These are phyloP conservation scores for Zygosaccharomyces gambellarensis DNA, from an alignment of 805 yeast genomes.

Conservation along the genomic window DNA sequence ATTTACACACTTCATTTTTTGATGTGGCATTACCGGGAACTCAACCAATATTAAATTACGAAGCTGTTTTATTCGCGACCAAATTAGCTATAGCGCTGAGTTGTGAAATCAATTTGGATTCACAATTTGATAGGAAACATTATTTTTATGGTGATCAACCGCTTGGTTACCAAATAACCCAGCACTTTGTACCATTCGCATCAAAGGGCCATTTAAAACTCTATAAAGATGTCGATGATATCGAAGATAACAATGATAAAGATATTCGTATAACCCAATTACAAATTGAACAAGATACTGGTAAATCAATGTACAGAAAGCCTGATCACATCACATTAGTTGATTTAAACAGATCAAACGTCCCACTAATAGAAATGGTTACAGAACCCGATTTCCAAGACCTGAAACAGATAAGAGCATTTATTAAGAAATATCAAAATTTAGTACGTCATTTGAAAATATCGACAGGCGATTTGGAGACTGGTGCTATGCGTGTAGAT, in stretches of 20 bases:
- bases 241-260: constrained; percentile 38
- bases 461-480: constrained; percentile 86
- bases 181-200: constrained; percentile 77
- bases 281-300: constrained; percentile 95
- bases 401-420: constrained; percentile 65
- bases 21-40: constrained; percentile 92
- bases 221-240: constrained; percentile 48
- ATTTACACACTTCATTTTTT: constrained; percentile 65
- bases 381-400: constrained; percentile 80
- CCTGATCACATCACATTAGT: constrained; percentile 40
- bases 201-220: constrained; percentile 55
- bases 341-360: constrained; percentile 80
- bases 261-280: constrained; percentile 66
- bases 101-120: constrained; percentile 48
- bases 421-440: constrained; percentile 74
- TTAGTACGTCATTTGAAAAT: constrained; percentile 63
- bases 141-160: constrained; percentile 97
- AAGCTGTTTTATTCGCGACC: constrained; percentile 66
- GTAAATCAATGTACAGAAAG: constrained; percentile 58
- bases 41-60: constrained; percentile 74
- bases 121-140: constrained; percentile 88
- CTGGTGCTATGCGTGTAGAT: constrained; percentile 93
- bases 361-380: constrained; percentile 85
- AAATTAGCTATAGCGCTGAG: constrained; percentile 68
- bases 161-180: constrained; percentile 91